phyloP scores from a whole-genome alignment of 2,329 filamentous ascomycete species.

The Aspergillus ustus region DNA sequence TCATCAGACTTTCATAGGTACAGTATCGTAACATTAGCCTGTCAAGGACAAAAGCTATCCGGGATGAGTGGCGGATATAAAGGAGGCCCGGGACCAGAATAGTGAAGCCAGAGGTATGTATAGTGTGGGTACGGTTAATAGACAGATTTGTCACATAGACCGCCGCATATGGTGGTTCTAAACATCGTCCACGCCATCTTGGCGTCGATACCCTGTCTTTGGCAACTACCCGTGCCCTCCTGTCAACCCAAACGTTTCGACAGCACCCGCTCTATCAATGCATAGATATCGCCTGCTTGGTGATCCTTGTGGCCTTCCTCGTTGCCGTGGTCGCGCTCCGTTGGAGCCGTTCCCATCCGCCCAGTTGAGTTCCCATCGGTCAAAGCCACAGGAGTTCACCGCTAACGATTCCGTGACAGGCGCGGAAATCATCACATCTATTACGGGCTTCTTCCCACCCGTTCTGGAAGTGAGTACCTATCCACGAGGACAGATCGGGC shows the following conservation, averaged over 20 bases:
- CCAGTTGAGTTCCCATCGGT: not conserved
- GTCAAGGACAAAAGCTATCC: not conserved
- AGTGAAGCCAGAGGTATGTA: not conserved
- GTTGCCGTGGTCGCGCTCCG: no score
- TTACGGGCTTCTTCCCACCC: not conserved
- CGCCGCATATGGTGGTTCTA: constrained; percentile 3
- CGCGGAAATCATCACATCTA: not conserved
- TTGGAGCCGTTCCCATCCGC: no score
- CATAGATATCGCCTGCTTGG: not conserved
- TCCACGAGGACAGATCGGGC: not conserved
- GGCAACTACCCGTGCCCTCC: constrained; percentile 6
- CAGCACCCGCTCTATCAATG: constrained; percentile 7
- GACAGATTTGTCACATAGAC: constrained; percentile 4
- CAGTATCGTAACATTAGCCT: not conserved
- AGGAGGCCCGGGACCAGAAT: not conserved
- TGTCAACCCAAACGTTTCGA: constrained; percentile 6
- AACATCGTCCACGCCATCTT: constrained; percentile 4
- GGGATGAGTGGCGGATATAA: not conserved
- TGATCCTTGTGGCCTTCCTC: no score
- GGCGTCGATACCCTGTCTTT: constrained; percentile 11
- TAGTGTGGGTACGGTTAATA: not conserved
- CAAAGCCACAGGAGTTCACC: not conserved
- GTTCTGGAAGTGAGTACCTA: not conserved
- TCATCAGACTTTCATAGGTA: no score
- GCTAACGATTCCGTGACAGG: not conserved